Evolutionary conservation across 805 yeast species (phyloP), one percentile per base, ranked within the genome.

Genomic region (Peterozyma xylosa): DNA sequence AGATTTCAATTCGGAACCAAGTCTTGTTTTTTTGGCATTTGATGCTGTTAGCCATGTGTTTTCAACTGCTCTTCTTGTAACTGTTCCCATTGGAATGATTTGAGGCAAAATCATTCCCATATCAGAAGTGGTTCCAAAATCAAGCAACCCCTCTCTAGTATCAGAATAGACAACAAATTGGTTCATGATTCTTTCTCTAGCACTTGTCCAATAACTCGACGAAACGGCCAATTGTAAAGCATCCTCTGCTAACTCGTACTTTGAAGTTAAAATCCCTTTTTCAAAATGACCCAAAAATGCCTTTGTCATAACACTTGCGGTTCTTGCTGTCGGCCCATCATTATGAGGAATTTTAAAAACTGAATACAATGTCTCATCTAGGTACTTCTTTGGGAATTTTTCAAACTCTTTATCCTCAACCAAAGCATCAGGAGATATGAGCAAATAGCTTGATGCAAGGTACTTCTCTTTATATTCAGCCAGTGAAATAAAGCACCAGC

Each of bases 21-120:
- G 77, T 48, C 97, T 68, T 38, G 78, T 76, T 50, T 68, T 68
- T 55, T 95, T 93, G 1, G 96, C 95, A 63, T 95, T 95, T 1
- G 96, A 86, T 0, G 99, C 99, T 0, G 99, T 93, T 33, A 93
- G 66, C 99, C 99, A 93, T 0, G 97, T 88, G 49, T 87, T 88
- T 58, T 93, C 99, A 2, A 93, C 96, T 2, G 98, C 96, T 51
- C 99, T 71, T 53, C 99, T 71, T 0, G 99, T 93, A 7, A 93
- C 81, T 0, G 99, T 95, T 1, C 99, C 99, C 96, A 93, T 93
- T 2, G 96, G 76, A 7, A 87, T 72, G 37, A 91, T 71, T 41
- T 78, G 77, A 1, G 99, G 99, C 13, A 93, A 55, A 30, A 95
- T 93, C 41, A 90, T 68, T 0, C 95, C 96, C 49, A 79, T 53